phyloP scores from a whole-genome alignment of 148 eudicot genomes.

The Bassia scoparia region DNA sequence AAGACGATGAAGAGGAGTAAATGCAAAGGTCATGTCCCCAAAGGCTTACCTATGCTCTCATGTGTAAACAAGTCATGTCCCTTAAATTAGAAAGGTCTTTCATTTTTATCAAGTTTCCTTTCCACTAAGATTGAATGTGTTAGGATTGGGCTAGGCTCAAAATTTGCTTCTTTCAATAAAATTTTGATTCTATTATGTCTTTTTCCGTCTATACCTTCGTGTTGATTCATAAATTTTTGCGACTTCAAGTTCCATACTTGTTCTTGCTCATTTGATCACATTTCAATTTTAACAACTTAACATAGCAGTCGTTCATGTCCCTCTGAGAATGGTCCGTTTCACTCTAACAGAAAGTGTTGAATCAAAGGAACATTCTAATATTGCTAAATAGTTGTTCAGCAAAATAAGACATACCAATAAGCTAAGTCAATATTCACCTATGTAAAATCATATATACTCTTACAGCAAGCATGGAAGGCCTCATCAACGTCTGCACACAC shows the following conservation, averaged over 20 bases:
- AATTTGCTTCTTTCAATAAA: constrained; percentile 14
- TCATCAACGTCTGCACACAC: constrained; percentile 52
- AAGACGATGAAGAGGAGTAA: constrained; percentile 16
- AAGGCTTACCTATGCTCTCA: not conserved
- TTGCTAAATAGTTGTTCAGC: not conserved
- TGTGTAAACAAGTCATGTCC: constrained; percentile 4
- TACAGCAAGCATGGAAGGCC: constrained; percentile 89
- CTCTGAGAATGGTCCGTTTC: too few species aligned
- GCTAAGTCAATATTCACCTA: constrained; percentile 3
- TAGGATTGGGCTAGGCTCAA: constrained; percentile 11
- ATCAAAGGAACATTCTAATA: not conserved
- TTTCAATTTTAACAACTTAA: too few species aligned
- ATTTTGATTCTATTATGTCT: not conserved
- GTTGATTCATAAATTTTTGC: constrained; percentile 1
- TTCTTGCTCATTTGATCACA: too few species aligned
- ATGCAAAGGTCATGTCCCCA: constrained; percentile 13
- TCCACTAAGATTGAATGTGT: constrained; percentile 10
- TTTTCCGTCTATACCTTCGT: not conserved
- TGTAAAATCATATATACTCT: constrained; percentile 19
- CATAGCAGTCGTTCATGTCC: too few species aligned
- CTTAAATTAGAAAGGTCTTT: not conserved
- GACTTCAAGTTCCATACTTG: not conserved
- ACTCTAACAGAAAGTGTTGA: too few species aligned
- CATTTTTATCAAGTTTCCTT: not conserved
- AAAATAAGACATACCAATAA: not conserved